Evolutionary conservation across 2,329 filamentous ascomycete species (phyloP), one percentile per base, ranked within the genome.

Genomic region (Piedraia hortae): DNA sequence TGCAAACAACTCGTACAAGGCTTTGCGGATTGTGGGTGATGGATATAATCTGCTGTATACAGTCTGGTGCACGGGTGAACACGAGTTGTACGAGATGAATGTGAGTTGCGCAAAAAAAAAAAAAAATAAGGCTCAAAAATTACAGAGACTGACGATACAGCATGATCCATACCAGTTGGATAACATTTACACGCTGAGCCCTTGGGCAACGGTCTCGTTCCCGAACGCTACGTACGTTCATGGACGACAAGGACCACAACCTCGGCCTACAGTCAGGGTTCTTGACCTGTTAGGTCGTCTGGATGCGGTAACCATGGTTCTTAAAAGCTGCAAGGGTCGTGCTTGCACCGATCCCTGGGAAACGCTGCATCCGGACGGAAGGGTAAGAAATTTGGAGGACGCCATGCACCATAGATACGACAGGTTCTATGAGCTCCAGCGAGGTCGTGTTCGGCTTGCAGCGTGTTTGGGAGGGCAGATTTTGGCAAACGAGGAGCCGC

Each of bases 41-140:
- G 31, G 22, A 5, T 71, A 70, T 34, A 60, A 56, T 32, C 37
- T 71, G 4, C 61, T 63, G 28, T 73, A 73, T 33, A 55, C 62
- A 0, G 61, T 70, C 0, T 73, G 66, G 65, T 73, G 68, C 34
- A 67, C 45, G 8, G 62, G 62, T 22, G 64, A 70, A 20, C 57
- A 61, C 24, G 65, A 73, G 37, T 50, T 69, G 2, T 73, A 71
- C 35, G 54, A 71, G 14, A 23, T 39, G 18, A 20, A 14, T 10
- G n/a, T n/a, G n/a, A n/a, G n/a, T n/a, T n/a, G n/a, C n/a, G n/a
- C n/a, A n/a, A n/a, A 7, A 7, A 2, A 9, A n/a, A n/a, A n/a
- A n/a, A n/a, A n/a, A n/a, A 20, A 3, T 4, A 5, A 16, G 6
- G 10, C 5, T 21, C 4, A 14, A 4, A 5, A 6, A 25, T 21